Evolutionary conservation across 2,329 filamentous ascomycete species (phyloP), one percentile per base, ranked within the genome.

Genomic region (Aspergillus vadensis): DNA sequence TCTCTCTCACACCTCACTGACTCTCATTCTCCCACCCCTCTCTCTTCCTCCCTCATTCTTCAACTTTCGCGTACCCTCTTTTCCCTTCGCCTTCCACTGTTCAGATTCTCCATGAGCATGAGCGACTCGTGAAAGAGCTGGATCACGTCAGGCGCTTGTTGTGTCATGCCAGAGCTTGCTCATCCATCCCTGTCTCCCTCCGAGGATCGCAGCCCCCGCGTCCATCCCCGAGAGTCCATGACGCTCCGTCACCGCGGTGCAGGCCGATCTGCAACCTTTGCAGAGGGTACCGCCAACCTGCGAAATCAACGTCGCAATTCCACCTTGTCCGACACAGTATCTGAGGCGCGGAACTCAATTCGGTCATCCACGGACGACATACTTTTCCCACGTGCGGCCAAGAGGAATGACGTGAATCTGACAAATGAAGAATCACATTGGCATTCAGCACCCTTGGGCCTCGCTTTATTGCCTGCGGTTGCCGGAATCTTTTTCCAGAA

Each of bases 381-480:
- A 25, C 79, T 94, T 7, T 79, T 86, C 27, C 82, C 81, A 72
- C 88, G 77, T 78, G 86, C 66, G 67, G 65, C 58, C 39, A 79
- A 65, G 68, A 73, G 67, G 53, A 57, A 58, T 23, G 65, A 67
- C 58, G 63, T 69, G 6, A 74, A 76, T 23, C 66, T 75, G n/a
- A 72, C 77, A 41, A 65, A 81, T 27, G 86, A 88, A 39, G 81
- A 85, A 56, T 89, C 90, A 1, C 82, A 87, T 62, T 91, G 92
- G 85, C 88, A 95, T 63, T 91, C 88, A 2, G 81, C 91, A n/a
- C 92, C 94, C 1, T 79, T 98, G 36, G 88, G 87, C 0, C 89
- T 97, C 72, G 93, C 92, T 2, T 82, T 97, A 51, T 79, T 98
- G 14, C 94, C 94, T 3, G 92, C 93, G 1, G 73, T 97, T n/a